phyloP scores from a whole-genome alignment of 352 stramenopile genomes.

The Ophiocytium majus region DNA sequence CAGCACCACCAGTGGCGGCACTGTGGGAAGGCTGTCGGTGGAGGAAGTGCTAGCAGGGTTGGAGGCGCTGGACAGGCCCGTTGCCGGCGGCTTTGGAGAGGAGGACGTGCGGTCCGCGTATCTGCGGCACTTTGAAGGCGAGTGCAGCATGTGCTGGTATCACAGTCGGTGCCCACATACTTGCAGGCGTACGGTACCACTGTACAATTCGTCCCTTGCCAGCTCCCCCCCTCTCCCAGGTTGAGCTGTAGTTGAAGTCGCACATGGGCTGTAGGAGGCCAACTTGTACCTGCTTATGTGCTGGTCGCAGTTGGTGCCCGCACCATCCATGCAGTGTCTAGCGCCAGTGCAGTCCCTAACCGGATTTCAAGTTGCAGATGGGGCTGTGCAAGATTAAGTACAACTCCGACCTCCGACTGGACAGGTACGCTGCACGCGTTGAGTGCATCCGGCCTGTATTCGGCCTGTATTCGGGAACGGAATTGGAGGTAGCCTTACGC shows the following conservation, averaged over 20 bases:
- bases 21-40: background rate
- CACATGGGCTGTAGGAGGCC: background rate
- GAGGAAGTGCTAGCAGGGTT: background rate
- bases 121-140: slow-evolving; percentile 13
- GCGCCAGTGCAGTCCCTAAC: background rate
- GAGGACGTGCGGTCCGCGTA: slow-evolving; percentile 8
- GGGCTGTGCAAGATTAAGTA: background rate
- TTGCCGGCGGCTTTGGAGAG: background rate
- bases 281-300: background rate
- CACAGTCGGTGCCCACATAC: background rate
- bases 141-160: background rate
- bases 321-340: background rate
- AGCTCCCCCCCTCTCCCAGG: background rate
- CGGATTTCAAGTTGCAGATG: background rate
- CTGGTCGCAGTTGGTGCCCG: background rate
- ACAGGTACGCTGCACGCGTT: background rate
- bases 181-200: background rate
- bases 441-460: background rate
- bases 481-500: background rate
- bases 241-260: background rate
- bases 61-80: background rate
- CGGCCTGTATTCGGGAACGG: background rate
- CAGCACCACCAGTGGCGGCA: no score
- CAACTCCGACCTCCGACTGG: background rate
- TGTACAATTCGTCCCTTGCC: background rate